These are phyloP conservation scores for Calocybe gangraenosa DNA, from an alignment of 768 basidiomycete species.

Conservation along the genomic window DNA sequence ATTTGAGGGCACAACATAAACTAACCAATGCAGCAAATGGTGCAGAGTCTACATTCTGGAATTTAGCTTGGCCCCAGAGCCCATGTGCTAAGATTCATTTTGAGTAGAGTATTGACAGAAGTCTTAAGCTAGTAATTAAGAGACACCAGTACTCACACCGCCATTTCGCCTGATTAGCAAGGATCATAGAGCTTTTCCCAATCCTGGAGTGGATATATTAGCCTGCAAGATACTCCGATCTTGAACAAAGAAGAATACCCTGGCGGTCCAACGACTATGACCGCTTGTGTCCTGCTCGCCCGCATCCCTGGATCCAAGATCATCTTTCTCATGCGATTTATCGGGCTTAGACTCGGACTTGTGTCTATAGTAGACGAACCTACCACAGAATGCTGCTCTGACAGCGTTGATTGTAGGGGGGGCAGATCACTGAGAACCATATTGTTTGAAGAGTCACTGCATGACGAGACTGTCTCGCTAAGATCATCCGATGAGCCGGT, in stretches of 20 bases:
- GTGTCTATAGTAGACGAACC: slow-evolving; percentile 22
- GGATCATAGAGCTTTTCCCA: slow-evolving; percentile 73
- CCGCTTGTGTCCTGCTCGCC: slow-evolving; percentile 49
- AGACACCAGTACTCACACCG: slow-evolving; percentile 41
- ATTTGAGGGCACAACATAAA: background rate
- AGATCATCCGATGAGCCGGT: slow-evolving; percentile 32
- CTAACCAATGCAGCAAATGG: slow-evolving; percentile 58
- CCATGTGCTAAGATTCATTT: slow-evolving; percentile 65
- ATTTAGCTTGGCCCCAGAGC: slow-evolving; percentile 76
- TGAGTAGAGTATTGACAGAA: no score
- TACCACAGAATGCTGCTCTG: slow-evolving; percentile 20
- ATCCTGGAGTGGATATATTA: slow-evolving; percentile 42
- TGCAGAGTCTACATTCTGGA: slow-evolving; percentile 58
- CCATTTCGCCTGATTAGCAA: slow-evolving; percentile 72
- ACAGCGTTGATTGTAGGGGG: slow-evolving; percentile 6
- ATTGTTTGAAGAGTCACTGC: slow-evolving; percentile 31
- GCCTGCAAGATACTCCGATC: no score
- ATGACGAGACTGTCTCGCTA: slow-evolving; percentile 40
- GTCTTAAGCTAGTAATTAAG: slow-evolving; percentile 1
- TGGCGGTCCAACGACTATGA: slow-evolving; percentile 60
- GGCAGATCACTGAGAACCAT: slow-evolving; percentile 1
- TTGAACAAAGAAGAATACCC: slow-evolving; percentile 35
- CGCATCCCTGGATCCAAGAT: slow-evolving; percentile 40
- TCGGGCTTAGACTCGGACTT: slow-evolving; percentile 31
- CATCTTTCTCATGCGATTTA: slow-evolving; percentile 40